Base-by-base conservation (phyloP, 768 basidiomycete genomes). In the Sistotremastrum niveocremeum region DNA sequence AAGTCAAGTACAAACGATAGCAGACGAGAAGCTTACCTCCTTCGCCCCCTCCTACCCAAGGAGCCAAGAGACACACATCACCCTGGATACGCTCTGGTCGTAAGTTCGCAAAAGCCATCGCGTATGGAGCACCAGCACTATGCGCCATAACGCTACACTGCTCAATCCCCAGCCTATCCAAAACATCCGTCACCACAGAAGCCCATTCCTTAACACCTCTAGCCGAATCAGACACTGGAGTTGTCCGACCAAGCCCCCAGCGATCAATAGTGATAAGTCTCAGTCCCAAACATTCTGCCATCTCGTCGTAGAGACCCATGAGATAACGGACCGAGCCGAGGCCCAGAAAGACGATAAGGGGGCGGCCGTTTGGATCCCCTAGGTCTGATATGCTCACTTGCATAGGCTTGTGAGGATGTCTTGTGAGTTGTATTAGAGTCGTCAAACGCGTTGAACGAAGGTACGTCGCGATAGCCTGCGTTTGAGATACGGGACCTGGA, bases 41-140 rank as follows among this genome's bases (percentile, higher is more conserved):
- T 61, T 94, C 94, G 38, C 81, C 77, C 29, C 83, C 79, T n/a
- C 84, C 83, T 29, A 97, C 89, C 95, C 95, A 99, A 12, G 94
- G 94, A 0, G 94, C 91, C 28, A 99, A 68, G 32, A 99, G 63
- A 57, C 89, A 88, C 8, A 98, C 64, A 47, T 86, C 79, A 20
- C 94, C 94, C 39, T 73, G 70, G 45, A 98, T 76, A 31, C 88
- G 80, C 20, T 79, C 71, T 2, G 79, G 79, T 31, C 78, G 67
- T 48, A 75, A 78, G 57, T 84, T 81, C 31, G 86, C 85, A 46
- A 86, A 84, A 0, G 90, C 90, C 41, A 95, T 65, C 0, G 93
- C 91, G 60, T 94, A 97, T 0, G 94, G 94, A 7, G 88, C 84
- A 12, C 94, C 94, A 7, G 94, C 94, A 12, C 88, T 91, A 64